phyloP scores from a whole-genome alignment of 768 basidiomycete genomes.

The Rhodotorula taiwanensis region DNA sequence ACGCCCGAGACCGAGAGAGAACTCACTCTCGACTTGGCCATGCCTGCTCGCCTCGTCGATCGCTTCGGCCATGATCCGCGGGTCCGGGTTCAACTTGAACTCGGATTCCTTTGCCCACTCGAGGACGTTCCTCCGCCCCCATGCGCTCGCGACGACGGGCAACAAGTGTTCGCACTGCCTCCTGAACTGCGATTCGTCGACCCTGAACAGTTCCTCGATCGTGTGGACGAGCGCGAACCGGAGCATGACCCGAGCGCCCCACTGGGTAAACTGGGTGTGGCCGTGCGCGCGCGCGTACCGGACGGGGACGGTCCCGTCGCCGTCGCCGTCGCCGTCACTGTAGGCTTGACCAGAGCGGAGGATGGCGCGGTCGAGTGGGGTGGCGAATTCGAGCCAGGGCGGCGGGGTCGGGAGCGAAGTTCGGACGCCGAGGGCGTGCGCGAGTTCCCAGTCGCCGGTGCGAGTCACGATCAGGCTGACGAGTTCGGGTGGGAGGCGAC shows the following conservation, averaged over 20 bases:
- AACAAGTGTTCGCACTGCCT: conserved; percentile 47
- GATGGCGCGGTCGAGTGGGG: conserved; percentile 63
- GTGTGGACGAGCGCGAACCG: conserved; percentile 70
- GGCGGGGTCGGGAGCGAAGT: conserved; percentile 55
- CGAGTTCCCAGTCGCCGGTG: conserved; percentile 65
- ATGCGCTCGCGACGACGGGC: conserved; percentile 67
- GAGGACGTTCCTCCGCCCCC: conserved; percentile 65
- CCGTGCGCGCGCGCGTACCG: conserved; percentile 54
- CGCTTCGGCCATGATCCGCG: conserved; percentile 55
- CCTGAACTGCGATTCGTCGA: conserved; percentile 49
- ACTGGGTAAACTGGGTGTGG: conserved; percentile 58
- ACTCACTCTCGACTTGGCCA: conserved; percentile 56
- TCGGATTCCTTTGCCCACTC: conserved; percentile 72
- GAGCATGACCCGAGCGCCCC: conserved; percentile 61
- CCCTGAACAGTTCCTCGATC: conserved; percentile 56
- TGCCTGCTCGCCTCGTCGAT: conserved; percentile 72
- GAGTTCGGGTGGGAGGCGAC: conserved; percentile 36
- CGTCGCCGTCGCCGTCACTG: too few species aligned
- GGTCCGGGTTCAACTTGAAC: conserved; percentile 52
- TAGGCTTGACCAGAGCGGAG: too few species aligned
- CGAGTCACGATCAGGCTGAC: conserved; percentile 26
- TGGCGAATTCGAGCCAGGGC: conserved; percentile 62
- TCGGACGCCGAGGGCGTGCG: conserved; percentile 66
- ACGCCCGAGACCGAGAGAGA: too few species aligned
- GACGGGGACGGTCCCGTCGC: conserved; percentile 58